phyloP scores from a whole-genome alignment of 306 rosid genomes.

The Vigna trinervia region DNA sequence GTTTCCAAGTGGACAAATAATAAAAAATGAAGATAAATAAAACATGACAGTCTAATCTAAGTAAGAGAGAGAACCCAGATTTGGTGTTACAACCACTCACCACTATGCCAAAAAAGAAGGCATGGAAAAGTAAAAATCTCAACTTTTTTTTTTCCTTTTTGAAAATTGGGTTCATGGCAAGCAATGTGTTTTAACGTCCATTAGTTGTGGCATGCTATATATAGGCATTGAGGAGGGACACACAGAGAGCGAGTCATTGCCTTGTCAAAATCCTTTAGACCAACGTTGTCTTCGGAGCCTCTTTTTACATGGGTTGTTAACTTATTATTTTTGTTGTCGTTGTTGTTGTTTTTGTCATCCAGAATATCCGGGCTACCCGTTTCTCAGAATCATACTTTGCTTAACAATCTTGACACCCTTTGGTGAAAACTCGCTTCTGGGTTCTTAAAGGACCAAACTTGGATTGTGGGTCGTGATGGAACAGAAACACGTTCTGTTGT shows the following conservation, averaged over 20 bases:
- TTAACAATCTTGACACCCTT: slow-evolving; percentile 40
- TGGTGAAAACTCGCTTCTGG: slow-evolving; percentile 37
- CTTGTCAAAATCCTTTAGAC: slow-evolving; percentile 52
- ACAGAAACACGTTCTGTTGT: slow-evolving; percentile 88
- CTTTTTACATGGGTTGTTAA: slow-evolving; percentile 18
- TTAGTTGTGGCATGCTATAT: slow-evolving; percentile 60
- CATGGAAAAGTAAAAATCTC: slow-evolving; percentile 1
- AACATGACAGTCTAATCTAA: background rate
- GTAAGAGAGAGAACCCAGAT: slow-evolving; percentile 31
- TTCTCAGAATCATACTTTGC: slow-evolving; percentile 42
- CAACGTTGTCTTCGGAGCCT: slow-evolving; percentile 53
- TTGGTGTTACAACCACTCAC: slow-evolving; percentile 32
- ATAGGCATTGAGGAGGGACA: slow-evolving; percentile 52
- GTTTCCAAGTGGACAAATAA: slow-evolving; percentile 13
- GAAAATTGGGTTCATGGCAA: slow-evolving; percentile 41
- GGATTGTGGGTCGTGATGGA: slow-evolving; percentile 59
- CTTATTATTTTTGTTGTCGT: background rate
- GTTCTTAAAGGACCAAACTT: slow-evolving; percentile 38
- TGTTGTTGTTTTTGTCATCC: background rate
- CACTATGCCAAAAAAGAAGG: slow-evolving; percentile 31
- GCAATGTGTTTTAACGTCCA: slow-evolving; percentile 60
- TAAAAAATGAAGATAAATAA: background rate
- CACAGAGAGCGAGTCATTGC: slow-evolving; percentile 47
- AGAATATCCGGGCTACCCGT: slow-evolving; percentile 46
- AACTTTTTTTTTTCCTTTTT: slow-evolving; percentile 6